Evolutionary conservation across 225 moss, liverwort and hornwort genomes (phyloP).

Genomic region (Asterella californica): DNA sequence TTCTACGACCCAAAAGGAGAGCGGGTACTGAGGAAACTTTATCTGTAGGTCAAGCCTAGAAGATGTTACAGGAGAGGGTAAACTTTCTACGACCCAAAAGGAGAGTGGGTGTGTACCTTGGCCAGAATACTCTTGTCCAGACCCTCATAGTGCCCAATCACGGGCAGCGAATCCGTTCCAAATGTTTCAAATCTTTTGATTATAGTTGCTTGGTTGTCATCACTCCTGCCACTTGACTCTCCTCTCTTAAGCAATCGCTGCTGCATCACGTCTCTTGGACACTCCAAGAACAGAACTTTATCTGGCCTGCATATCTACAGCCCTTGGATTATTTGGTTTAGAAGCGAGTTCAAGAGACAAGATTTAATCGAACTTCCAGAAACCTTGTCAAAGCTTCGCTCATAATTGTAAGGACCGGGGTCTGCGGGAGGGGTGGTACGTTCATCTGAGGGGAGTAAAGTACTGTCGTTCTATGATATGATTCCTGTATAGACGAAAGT

Average conservation of each 20-base stretch:
- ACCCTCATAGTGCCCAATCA: slow-evolving; percentile 53
- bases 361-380: background rate
- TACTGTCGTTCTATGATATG: background rate
- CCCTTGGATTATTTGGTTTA: background rate
- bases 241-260: slow-evolving; percentile 60
- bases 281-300: slow-evolving; percentile 64
- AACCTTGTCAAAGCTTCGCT: background rate
- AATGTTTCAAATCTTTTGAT: slow-evolving; percentile 64
- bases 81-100: background rate
- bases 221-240: slow-evolving; percentile 45
- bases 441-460: background rate
- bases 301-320: slow-evolving; percentile 51
- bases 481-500: background rate
- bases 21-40: background rate
- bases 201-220: slow-evolving; percentile 56
- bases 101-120: slow-evolving; percentile 36
- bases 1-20: background rate
- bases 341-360: background rate
- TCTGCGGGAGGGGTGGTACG: background rate
- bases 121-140: slow-evolving; percentile 31
- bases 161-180: slow-evolving; percentile 53
- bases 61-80: background rate
- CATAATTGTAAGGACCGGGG: background rate
- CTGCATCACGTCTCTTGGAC: slow-evolving; percentile 57
- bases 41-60: background rate